phyloP scores from a whole-genome alignment of 2,329 filamentous ascomycete species.

The Hypoxylon sp. region DNA sequence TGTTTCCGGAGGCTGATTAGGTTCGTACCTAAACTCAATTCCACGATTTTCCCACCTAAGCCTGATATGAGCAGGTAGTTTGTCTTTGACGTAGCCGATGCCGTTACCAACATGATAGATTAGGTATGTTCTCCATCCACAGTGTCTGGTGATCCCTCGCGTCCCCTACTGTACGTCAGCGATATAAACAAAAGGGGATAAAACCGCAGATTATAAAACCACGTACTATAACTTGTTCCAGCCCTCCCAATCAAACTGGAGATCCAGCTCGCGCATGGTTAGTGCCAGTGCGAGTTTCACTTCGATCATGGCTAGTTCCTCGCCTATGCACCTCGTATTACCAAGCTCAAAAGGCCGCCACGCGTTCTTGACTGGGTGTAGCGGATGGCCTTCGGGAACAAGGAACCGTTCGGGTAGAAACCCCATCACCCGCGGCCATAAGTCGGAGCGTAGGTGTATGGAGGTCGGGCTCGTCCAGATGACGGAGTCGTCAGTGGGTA shows the following conservation, averaged over 20 bases:
- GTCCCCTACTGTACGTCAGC: constrained; percentile 5
- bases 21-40: too few relatives aligned
- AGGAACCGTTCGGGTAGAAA: constrained; percentile 53
- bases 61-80: constrained; percentile 1
- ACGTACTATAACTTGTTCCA: constrained; percentile 26
- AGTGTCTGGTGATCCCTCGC: constrained; percentile 9
- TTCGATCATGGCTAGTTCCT: constrained; percentile 48
- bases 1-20: too few relatives aligned
- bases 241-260: constrained; percentile 33
- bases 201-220: background rate
- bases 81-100: constrained; percentile 16
- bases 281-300: constrained; percentile 44
- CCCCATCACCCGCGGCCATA: constrained; percentile 48
- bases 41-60: too few relatives aligned
- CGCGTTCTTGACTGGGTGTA: constrained; percentile 52
- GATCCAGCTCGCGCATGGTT: constrained; percentile 40
- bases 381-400: constrained; percentile 39
- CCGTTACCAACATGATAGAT: constrained; percentile 11
- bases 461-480: constrained; percentile 41
- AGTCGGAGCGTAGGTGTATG: constrained; percentile 40
- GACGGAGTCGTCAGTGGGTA: constrained; percentile 46
- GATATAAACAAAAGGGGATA: background rate
- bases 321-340: constrained; percentile 43
- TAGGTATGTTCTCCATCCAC: constrained; percentile 6
- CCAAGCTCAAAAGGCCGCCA: constrained; percentile 48